A percentile compares a stretch with the other conserved stretches of the same genome.
phyloP scores from a whole-genome alignment of 331 rosid species.

The Dryas integrifolia region DNA sequence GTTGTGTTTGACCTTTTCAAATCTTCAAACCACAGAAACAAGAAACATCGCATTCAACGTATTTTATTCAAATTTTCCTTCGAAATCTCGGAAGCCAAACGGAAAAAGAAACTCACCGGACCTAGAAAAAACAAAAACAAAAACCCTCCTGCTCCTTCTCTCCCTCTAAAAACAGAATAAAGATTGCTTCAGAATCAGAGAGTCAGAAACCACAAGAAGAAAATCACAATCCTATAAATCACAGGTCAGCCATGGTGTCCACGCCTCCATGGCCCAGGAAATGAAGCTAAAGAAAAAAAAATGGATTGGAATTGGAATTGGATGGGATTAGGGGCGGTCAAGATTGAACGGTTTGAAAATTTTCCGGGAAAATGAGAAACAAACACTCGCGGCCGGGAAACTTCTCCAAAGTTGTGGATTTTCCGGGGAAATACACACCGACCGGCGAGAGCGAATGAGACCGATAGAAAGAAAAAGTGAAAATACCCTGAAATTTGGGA shows the following conservation, averaged over 20 bases:
- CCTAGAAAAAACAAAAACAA: not conserved
- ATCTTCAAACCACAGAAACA: not conserved
- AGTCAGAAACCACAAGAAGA: not conserved
- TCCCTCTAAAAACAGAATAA: not conserved
- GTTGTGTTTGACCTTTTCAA: not conserved
- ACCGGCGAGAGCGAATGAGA: slow-evolving; percentile 45
- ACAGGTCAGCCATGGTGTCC: slow-evolving; percentile 2
- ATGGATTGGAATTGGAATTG: slow-evolving; percentile 9
- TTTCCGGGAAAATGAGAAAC: not conserved
- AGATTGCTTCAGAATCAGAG: slow-evolving; percentile 5
- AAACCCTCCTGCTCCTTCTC: not conserved
- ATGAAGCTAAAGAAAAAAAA: not conserved
- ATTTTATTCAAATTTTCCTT: not conserved
- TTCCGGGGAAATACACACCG: slow-evolving; percentile 60
- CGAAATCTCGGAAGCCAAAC: not conserved
- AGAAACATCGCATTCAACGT: not conserved
- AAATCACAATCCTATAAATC: not conserved
- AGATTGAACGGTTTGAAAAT: not conserved
- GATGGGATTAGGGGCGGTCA: slow-evolving; percentile 5
- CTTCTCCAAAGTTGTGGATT: slow-evolving; percentile 27
- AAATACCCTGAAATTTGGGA: slow-evolving; percentile 37
- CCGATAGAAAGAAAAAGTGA: slow-evolving; percentile 14
- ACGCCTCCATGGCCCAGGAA: not conserved
- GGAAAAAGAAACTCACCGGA: slow-evolving; percentile 23
- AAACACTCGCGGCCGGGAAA: slow-evolving; percentile 45